A percentile compares a stretch with the other conserved stretches of the same genome.
These are phyloP conservation scores for Yamadazyma sp. DNA, from an alignment of 1,139 yeast genomes.

Conservation along the genomic window DNA sequence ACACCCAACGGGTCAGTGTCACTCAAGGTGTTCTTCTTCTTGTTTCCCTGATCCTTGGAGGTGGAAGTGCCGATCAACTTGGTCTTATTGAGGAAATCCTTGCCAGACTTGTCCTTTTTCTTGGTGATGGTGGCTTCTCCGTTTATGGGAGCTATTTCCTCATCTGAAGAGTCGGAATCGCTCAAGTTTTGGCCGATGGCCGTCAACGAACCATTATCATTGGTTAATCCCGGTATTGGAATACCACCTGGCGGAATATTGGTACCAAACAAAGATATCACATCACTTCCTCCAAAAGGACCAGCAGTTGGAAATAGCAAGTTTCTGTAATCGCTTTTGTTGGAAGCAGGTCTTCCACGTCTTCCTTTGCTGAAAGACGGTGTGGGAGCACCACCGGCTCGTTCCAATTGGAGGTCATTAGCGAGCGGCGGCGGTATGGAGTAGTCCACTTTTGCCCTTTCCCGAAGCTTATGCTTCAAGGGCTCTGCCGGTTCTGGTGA, in stretches of 20 bases:
- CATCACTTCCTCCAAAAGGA: conserved; percentile 94
- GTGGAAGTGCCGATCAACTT: conserved; percentile 36
- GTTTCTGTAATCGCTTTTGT: conserved; percentile 51
- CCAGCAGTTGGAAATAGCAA: conserved; percentile 93
- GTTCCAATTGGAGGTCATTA: conserved; percentile 32
- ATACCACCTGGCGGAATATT: conserved; percentile 56
- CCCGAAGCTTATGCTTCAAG: conserved; percentile 66
- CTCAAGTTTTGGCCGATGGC: conserved; percentile 51
- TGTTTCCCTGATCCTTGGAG: conserved; percentile 28
- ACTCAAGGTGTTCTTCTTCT: conserved; percentile 73
- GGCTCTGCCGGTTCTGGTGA: conserved; percentile 50
- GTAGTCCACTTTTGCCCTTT: conserved; percentile 73
- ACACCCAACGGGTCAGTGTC: conserved; percentile 96
- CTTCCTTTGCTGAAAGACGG: conserved; percentile 18
- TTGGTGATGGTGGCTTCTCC: conserved; percentile 37
- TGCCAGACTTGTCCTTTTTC: conserved; percentile 17
- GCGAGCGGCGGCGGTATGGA: conserved; percentile 83
- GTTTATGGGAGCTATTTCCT: conserved; percentile 44
- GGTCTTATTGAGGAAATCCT: conserved; percentile 25
- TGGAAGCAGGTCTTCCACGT: conserved; percentile 30
- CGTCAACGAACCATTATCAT: conserved; percentile 30
- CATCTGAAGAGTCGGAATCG: conserved; percentile 78
- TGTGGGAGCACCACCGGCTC: conserved; percentile 11
- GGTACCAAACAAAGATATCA: conserved; percentile 70
- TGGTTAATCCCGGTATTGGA: conserved; percentile 39